Evolutionary conservation across 148 eudicot genomes (phyloP).

Genomic region (Arbutus unedo): DNA sequence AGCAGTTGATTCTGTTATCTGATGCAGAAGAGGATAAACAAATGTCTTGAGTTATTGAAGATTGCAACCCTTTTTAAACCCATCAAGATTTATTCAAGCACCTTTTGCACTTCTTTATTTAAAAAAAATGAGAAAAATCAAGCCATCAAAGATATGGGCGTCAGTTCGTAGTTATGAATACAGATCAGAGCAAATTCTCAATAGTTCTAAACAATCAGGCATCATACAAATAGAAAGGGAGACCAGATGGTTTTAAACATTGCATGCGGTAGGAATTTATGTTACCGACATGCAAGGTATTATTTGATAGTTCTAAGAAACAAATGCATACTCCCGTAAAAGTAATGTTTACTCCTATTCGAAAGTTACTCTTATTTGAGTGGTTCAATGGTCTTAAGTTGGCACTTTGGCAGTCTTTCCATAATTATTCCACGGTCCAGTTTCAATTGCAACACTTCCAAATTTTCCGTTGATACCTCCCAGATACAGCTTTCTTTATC

Average conservation of each 20-base stretch:
- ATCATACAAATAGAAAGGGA: background rate
- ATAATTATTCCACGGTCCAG: background rate
- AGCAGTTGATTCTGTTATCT: conserved; percentile 81
- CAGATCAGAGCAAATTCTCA: background rate
- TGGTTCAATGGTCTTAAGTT: background rate
- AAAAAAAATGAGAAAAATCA: background rate
- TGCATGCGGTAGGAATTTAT: background rate
- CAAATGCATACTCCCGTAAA: background rate
- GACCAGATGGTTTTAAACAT: background rate
- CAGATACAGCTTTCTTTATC: background rate
- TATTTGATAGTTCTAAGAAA: background rate
- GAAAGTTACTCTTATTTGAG: background rate
- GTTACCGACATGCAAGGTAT: too few species aligned
- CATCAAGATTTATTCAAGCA: background rate
- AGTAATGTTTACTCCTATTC: too few species aligned
- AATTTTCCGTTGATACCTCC: too few species aligned
- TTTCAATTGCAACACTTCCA: background rate
- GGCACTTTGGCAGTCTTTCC: background rate
- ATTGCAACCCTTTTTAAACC: background rate
- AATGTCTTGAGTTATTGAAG: background rate
- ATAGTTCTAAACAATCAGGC: background rate
- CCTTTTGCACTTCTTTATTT: background rate
- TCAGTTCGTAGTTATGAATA: background rate
- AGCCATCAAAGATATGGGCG: background rate
- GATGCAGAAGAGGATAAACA: conserved; percentile 16